phyloP scores from a whole-genome alignment of 495 filamentous ascomycete genomes.

The Penicillium bialowiezense region DNA sequence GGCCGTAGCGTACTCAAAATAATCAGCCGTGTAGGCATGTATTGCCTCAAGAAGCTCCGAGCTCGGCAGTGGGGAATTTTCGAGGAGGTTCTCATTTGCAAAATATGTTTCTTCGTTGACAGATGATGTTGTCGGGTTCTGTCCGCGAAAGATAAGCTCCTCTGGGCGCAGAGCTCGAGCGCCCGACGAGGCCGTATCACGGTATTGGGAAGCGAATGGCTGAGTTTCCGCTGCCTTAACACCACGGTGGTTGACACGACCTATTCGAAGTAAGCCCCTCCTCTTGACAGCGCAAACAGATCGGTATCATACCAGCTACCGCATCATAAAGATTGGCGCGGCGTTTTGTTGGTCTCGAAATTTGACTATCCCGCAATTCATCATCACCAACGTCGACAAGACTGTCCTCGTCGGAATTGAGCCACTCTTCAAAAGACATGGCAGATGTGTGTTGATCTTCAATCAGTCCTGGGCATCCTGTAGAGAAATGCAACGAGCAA shows the following conservation, averaged over 20 bases:
- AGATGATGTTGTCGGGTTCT: conserved; percentile 59
- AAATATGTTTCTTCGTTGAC: conserved; percentile 73
- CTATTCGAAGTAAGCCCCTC: conserved; percentile 23
- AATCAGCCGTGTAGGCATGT: conserved; percentile 71
- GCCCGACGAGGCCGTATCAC: conserved; percentile 53
- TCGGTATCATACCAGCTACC: conserved; percentile 59
- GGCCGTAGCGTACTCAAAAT: conserved; percentile 51
- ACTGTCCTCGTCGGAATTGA: conserved; percentile 20
- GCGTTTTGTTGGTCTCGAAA: conserved; percentile 16
- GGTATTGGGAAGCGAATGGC: conserved; percentile 38
- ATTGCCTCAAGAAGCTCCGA: conserved; percentile 73
- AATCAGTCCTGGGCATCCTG: background rate
- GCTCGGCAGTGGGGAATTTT: conserved; percentile 59
- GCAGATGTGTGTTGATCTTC: background rate
- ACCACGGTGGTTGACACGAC: conserved; percentile 46
- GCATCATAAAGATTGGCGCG: conserved; percentile 71
- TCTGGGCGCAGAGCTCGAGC: conserved; percentile 61
- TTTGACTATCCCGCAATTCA: conserved; percentile 3
- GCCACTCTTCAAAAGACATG: conserved; percentile 24
- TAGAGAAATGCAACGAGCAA: background rate
- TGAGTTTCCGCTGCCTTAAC: conserved; percentile 39
- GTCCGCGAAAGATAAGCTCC: conserved; percentile 67
- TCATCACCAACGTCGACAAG: conserved; percentile 13
- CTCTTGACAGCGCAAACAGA: background rate
- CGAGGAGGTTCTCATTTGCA: conserved; percentile 50